Evolutionary conservation across 495 filamentous ascomycete genomes (phyloP), one percentile per base, ranked within the genome.

Genomic region (Lichina pygmaea): DNA sequence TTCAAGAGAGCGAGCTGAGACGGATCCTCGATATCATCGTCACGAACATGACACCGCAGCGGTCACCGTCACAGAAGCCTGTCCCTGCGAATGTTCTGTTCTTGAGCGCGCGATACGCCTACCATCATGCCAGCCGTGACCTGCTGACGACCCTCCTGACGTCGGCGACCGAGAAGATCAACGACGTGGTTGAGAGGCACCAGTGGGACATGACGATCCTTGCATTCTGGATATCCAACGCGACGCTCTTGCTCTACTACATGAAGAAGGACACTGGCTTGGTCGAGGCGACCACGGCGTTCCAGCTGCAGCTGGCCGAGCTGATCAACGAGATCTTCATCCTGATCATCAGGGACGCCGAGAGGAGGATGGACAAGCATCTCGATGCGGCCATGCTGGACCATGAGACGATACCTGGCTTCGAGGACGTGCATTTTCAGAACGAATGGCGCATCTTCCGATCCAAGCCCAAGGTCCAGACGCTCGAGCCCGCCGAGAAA

Each of bases 181-280:
- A 95, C 52, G 75, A 81, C 44, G 84, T 94, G 38, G 84, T 97
- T 31, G 91, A 94, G 55, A 70, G 68, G 36, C 72, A 93, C 52
- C 89, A 99, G 53, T 94, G 89, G 86, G 89, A 99, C 54, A 99
- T 99, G 89, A 99, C 89, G 0, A 89, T 95, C 49, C 66, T 95
- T 13, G 91, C 89, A 2, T 99, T 95, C 54, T 99, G 89, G 89
- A 81, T 93, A 54, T 95, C 91, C 8, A 99, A 99, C 57, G 89
- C 84, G 24, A 95, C 86, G 1, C 62, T 99, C 6, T 63, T 99
- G 2, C 66, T 99, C 24, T 86, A 99, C 57, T 99, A 99, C 55
- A 65, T 99, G 36, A 93, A 91, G 60, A 99, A 99, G 56, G 89
- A 99, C 52, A 60, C 67, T 13, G 86, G 83, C 2, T 58, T 99